These are phyloP conservation scores for Aspergillus sp. DNA, from an alignment of 2,329 filamentous ascomycete species.

Conservation along the genomic window DNA sequence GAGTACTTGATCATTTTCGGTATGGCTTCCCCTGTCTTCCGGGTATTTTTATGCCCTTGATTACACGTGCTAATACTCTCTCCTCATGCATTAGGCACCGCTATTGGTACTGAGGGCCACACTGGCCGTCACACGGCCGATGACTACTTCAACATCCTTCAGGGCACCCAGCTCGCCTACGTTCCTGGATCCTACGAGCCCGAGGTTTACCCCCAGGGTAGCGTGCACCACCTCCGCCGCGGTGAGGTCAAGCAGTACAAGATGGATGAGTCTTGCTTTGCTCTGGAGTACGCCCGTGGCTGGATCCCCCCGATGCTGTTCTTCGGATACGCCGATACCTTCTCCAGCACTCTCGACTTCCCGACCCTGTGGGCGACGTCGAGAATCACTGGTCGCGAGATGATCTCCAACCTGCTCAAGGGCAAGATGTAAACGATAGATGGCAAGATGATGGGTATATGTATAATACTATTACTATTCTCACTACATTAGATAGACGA, in stretches of 20 bases:
- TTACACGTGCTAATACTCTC: background rate
- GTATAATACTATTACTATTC: background rate
- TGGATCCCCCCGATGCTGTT: constrained; percentile 94
- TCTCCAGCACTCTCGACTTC: constrained; percentile 80
- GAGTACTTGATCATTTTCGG: constrained; percentile 92
- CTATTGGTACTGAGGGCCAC: constrained; percentile 78
- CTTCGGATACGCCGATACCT: constrained; percentile 81
- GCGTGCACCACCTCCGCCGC: constrained; percentile 44
- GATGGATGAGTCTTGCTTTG: constrained; percentile 41
- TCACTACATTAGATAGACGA: background rate
- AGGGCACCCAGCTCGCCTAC: constrained; percentile 43
- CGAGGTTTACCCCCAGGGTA: constrained; percentile 41
- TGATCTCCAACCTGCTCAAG: constrained; percentile 69
- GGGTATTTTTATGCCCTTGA: background rate
- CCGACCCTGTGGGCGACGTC: constrained; percentile 82
- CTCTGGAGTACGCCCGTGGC: constrained; percentile 53
- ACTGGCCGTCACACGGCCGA: constrained; percentile 85
- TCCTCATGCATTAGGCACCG: constrained; percentile 28
- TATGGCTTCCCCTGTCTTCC: constrained; percentile 15
- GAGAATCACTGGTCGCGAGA: constrained; percentile 71
- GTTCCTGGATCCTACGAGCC: constrained; percentile 40
- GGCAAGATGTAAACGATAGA: constrained; percentile 64
- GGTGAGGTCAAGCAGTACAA: constrained; percentile 77
- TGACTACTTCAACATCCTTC: constrained; percentile 91
- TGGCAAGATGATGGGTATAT: background rate